Percentiles rank a stretch among this genome's conserved stretches.
These are phyloP conservation scores for Fusarium staphyleae DNA, from an alignment of 2,329 filamentous ascomycete genomes.

Conservation along the genomic window DNA sequence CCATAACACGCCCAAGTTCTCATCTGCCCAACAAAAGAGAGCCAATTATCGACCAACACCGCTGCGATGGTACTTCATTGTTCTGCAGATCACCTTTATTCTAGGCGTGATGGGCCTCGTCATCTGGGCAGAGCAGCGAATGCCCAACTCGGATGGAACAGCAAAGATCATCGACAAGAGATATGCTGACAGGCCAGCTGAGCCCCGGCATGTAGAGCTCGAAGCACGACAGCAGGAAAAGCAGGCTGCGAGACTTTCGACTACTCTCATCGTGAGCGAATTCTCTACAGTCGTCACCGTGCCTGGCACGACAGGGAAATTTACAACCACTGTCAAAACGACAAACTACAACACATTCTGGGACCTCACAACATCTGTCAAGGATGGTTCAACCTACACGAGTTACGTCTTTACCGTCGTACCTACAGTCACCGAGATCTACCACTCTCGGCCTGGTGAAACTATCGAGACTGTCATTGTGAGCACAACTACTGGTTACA, in stretches of 20 bases:
- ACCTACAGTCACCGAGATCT: conserved; percentile 23
- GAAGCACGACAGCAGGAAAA: conserved; percentile 4
- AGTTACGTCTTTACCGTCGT: conserved; percentile 10
- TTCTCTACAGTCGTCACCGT: conserved; percentile 26
- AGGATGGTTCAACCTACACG: conserved; percentile 14
- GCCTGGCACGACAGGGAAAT: conserved; percentile 35
- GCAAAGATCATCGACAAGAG: conserved; percentile 33
- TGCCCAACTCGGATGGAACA: conserved; percentile 37
- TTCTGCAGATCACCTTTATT: conserved; percentile 26
- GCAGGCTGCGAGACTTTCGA: conserved; percentile 13
- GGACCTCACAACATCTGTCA: conserved; percentile 19
- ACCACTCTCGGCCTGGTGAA: conserved; percentile 11
- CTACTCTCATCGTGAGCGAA: conserved; percentile 26
- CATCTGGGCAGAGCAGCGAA: conserved; percentile 33
- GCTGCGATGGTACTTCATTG: conserved; percentile 38
- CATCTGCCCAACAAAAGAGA: conserved; percentile 19
- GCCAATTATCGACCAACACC: conserved; percentile 38
- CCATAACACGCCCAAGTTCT: conserved; percentile 15
- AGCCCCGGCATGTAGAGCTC: not conserved
- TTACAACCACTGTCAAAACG: conserved; percentile 22
- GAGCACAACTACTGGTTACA: conserved; percentile 17
- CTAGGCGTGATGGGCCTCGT: conserved; percentile 34
- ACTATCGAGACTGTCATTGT: conserved; percentile 9
- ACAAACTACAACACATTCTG: conserved; percentile 22
- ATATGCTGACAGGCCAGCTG: not conserved